phyloP scores from a whole-genome alignment of 805 yeast species.

The Kluyveromyces starmeri region DNA sequence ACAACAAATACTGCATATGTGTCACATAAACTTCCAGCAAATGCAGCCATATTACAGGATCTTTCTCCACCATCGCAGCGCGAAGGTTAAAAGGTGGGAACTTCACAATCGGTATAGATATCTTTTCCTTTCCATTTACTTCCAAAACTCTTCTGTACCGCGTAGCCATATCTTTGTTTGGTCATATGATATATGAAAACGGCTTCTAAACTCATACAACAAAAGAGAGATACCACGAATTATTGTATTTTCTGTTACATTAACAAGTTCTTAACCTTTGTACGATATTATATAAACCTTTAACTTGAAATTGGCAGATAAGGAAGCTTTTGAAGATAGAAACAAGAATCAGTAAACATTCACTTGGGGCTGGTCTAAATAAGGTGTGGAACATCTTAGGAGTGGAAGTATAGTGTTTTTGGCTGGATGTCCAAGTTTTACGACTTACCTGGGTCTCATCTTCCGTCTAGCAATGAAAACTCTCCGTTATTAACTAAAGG shows the following conservation, averaged over 20 bases:
- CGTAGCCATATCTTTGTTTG: neutral
- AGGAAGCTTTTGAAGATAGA: too few species aligned
- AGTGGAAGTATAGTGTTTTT: too few species aligned
- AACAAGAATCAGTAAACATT: too few species aligned
- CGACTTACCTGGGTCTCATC: conserved; percentile 29
- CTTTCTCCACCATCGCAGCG: conserved; percentile 71
- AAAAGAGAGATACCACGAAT: too few species aligned
- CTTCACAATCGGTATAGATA: conserved; percentile 49
- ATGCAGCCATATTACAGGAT: conserved; percentile 79
- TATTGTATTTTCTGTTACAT: too few species aligned
- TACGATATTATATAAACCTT: too few species aligned
- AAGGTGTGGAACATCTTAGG: too few species aligned
- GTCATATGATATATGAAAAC: too few species aligned
- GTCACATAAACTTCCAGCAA: conserved; percentile 54
- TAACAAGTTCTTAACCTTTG: too few species aligned
- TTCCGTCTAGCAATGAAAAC: conserved; percentile 18
- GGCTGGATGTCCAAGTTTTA: conserved; percentile 19
- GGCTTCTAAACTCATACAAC: too few species aligned
- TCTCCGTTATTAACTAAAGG: conserved; percentile 19
- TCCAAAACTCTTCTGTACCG: conserved; percentile 6
- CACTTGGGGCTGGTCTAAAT: too few species aligned
- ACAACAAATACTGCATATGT: conserved; percentile 40
- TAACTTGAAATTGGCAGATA: too few species aligned
- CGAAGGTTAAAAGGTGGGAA: conserved; percentile 70
- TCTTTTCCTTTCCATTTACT: conserved; percentile 9